Percentiles rank a stretch among this genome's conserved stretches.
Evolutionary conservation across 2,329 filamentous ascomycete genomes (phyloP).

Genomic region (Metarhizium robertsii): DNA sequence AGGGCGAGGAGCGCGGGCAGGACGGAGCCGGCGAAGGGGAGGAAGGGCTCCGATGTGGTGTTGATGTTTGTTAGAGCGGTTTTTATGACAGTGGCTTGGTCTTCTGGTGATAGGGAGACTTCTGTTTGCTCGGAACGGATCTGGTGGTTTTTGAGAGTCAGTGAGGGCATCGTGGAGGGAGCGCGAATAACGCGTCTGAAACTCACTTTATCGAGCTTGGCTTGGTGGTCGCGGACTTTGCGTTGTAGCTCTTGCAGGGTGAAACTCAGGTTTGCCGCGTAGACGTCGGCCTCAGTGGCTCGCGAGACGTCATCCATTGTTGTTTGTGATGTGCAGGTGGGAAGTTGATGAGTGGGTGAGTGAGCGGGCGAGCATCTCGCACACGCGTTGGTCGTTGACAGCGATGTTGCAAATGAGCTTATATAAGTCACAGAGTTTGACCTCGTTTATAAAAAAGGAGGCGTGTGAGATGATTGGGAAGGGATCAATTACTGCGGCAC

Average conservation of each 20-base stretch:
- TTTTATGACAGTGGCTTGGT: constrained; percentile 39
- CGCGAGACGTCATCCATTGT: constrained; percentile 17
- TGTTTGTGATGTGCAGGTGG: background rate
- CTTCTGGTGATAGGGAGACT: constrained; percentile 18
- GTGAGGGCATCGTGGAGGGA: background rate
- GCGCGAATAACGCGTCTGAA: background rate
- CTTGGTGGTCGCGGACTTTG: constrained; percentile 44
- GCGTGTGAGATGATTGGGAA: too few relatives aligned
- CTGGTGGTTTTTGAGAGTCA: constrained; percentile 10
- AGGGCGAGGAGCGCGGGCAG: constrained; percentile 64
- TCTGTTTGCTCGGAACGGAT: constrained; percentile 17
- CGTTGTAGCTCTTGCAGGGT: constrained; percentile 59
- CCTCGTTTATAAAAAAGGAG: too few relatives aligned
- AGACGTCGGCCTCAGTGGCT: constrained; percentile 17
- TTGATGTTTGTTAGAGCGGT: constrained; percentile 57
- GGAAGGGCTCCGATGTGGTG: constrained; percentile 48
- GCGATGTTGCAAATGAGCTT: too few relatives aligned
- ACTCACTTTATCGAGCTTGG: constrained; percentile 36
- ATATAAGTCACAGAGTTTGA: too few relatives aligned
- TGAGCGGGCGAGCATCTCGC: background rate
- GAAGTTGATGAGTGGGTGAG: background rate
- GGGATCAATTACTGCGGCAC: too few relatives aligned
- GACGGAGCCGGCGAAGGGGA: constrained; percentile 58
- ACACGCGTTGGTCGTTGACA: too few relatives aligned
- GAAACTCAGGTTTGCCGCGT: constrained; percentile 48